A percentile compares a stretch with the other conserved stretches of the same genome.
These are phyloP conservation scores for Erucastrum elatum DNA, from an alignment of 345 rosid genomes.

Conservation along the genomic window DNA sequence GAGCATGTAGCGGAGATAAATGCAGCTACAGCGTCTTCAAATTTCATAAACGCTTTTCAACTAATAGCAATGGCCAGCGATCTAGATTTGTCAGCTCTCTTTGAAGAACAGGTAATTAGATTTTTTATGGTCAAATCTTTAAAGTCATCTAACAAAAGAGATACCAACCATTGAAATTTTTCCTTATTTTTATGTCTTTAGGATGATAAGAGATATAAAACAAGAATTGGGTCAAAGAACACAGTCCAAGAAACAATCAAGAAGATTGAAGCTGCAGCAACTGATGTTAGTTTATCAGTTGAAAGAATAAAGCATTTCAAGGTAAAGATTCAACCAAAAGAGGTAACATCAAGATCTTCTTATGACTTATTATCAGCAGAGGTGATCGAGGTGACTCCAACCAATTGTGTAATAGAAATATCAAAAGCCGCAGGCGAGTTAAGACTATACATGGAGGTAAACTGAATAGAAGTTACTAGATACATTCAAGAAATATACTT, in stretches of 20 bases:
- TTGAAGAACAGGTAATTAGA: constrained; percentile 62
- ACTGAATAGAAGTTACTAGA: not conserved
- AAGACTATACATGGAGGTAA: constrained; percentile 64
- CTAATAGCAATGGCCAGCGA: constrained; percentile 93
- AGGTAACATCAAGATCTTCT: constrained; percentile 57
- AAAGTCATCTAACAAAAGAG: constrained; percentile 1
- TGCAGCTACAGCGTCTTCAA: constrained; percentile 50
- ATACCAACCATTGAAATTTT: not conserved
- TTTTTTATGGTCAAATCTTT: not conserved
- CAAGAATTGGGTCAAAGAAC: constrained; percentile 66
- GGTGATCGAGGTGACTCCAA: constrained; percentile 84
- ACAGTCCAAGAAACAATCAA: constrained; percentile 67
- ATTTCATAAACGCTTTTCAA: constrained; percentile 85
- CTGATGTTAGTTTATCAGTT: constrained; percentile 56
- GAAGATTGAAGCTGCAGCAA: constrained; percentile 84
- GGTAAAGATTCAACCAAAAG: constrained; percentile 72
- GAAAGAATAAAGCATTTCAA: constrained; percentile 58
- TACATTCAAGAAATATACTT: not conserved
- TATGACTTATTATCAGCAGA: constrained; percentile 72
- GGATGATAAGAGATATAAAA: constrained; percentile 70
- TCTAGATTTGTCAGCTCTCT: constrained; percentile 89
- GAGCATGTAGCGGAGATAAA: constrained; percentile 47
- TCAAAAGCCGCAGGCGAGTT: constrained; percentile 78
- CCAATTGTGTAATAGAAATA: constrained; percentile 80
- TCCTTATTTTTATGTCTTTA: constrained; percentile 15